Conservation (phyloP, 805 yeast species). For the Hagleromyces aurorensis region DNA sequence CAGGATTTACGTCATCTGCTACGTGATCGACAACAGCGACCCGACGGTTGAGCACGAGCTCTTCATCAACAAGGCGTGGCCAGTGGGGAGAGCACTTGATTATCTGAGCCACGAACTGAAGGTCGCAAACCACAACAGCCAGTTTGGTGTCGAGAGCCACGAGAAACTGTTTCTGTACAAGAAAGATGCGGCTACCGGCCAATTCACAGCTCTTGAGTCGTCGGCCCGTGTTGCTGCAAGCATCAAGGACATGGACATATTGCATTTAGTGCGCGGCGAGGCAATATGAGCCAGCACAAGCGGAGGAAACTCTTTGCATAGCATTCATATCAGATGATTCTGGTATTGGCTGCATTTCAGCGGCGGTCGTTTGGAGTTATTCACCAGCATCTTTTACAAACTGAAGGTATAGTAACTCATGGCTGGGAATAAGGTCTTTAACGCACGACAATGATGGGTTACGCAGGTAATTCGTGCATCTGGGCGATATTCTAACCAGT, state of each 20-base stretch:
- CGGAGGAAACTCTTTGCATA: too few species aligned
- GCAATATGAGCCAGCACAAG: constrained; percentile 4
- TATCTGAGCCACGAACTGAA: constrained; percentile 20
- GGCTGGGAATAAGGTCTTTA: too few species aligned
- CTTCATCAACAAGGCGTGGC: constrained; percentile 28
- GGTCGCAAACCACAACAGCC: constrained; percentile 19
- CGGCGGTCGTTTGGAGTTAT: too few species aligned
- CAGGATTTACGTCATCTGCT: constrained; percentile 23
- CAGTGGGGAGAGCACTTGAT: constrained; percentile 29
- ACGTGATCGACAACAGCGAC: constrained; percentile 10
- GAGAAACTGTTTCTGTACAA: constrained; percentile 25
- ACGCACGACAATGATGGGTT: too few species aligned
- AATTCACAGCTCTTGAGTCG: constrained; percentile 6
- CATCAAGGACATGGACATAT: constrained; percentile 18
- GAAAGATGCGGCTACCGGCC: constrained; percentile 6
- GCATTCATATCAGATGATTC: too few species aligned
- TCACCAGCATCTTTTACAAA: too few species aligned
- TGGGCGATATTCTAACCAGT: too few species aligned
- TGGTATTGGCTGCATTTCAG: too few species aligned
- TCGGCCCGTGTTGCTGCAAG: constrained; percentile 16
- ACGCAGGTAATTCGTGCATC: too few species aligned
- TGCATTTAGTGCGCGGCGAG: constrained; percentile 25
- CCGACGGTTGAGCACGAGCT: constrained; percentile 9
- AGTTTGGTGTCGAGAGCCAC: constrained; percentile 8
- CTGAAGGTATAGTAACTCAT: too few species aligned